Evolutionary conservation across 2,329 filamentous ascomycete genomes (phyloP).

Genomic region (Arthroderma sp.): DNA sequence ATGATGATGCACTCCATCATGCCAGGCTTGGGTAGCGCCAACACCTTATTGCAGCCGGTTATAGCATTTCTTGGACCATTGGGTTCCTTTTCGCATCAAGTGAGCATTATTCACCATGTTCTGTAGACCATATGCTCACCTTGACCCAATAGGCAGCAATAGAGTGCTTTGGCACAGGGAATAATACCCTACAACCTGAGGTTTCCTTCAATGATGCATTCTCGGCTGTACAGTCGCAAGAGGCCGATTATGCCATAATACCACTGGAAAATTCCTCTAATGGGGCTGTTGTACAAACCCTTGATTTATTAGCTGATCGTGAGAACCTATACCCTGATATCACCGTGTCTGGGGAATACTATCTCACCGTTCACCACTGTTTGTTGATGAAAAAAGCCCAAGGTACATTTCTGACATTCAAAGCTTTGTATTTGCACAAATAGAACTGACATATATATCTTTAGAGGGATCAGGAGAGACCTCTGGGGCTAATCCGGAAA

Average conservation of each 20-base stretch:
- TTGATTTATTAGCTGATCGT: constrained; percentile 77
- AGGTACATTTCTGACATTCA: not conserved
- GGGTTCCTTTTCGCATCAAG: constrained; percentile 60
- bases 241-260: constrained; percentile 62
- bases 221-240: constrained; percentile 56
- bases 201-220: constrained; percentile 55
- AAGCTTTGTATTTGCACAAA: not conserved
- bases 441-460: not conserved
- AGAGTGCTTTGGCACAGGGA: constrained; percentile 34
- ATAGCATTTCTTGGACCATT: constrained; percentile 51
- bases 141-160: constrained; percentile 41
- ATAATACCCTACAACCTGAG: constrained; percentile 24
- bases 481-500: constrained; percentile 40
- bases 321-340: constrained; percentile 53
- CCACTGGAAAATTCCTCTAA: constrained; percentile 96
- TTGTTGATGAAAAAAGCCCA: constrained; percentile 47
- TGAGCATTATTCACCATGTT: constrained; percentile 24
- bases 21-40: not conserved
- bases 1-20: not conserved
- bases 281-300: constrained; percentile 77
- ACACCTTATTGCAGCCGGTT: constrained; percentile 18
- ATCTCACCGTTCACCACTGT: constrained; percentile 79
- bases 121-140: not conserved
- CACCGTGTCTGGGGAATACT: constrained; percentile 68
- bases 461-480: not conserved